These are phyloP conservation scores for Anisodus acutangulus DNA, from an alignment of 257 asterid species.

Conservation along the genomic window DNA sequence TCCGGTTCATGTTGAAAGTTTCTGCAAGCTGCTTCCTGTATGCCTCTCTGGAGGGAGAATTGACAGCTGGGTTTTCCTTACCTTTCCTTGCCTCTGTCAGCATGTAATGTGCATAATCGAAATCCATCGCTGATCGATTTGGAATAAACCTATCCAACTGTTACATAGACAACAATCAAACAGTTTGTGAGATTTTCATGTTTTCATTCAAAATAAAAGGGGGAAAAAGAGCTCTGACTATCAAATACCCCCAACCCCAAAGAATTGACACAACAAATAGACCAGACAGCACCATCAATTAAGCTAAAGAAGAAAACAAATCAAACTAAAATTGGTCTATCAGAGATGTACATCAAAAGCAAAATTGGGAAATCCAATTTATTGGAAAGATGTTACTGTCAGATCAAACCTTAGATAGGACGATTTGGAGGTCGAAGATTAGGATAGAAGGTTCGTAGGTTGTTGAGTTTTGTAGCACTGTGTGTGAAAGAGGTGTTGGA, in stretches of 20 bases:
- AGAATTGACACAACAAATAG: not conserved
- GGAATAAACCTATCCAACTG: constrained; percentile 99
- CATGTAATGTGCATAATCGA: constrained; percentile 87
- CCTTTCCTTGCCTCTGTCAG: constrained; percentile 77
- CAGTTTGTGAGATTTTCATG: not conserved
- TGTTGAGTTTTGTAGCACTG: too few species aligned
- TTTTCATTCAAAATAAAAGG: not conserved
- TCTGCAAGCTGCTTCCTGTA: constrained; percentile 86
- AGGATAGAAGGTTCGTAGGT: too few species aligned
- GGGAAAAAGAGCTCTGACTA: not conserved
- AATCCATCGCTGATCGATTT: constrained; percentile 93
- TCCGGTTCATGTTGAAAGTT: constrained; percentile 81
- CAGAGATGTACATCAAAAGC: too few species aligned
- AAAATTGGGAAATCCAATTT: too few species aligned
- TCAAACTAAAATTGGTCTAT: not conserved
- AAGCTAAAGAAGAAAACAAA: not conserved
- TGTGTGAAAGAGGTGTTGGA: too few species aligned
- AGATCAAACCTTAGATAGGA: too few species aligned
- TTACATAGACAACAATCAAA: constrained; percentile 28
- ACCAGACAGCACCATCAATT: not conserved
- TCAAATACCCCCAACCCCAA: not conserved
- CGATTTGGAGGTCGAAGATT: too few species aligned
- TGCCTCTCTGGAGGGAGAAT: constrained; percentile 81
- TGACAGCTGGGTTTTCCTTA: constrained; percentile 77
- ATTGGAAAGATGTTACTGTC: too few species aligned